phyloP scores from a whole-genome alignment of 2,329 filamentous ascomycete genomes.

The Clonostachys rosea region DNA sequence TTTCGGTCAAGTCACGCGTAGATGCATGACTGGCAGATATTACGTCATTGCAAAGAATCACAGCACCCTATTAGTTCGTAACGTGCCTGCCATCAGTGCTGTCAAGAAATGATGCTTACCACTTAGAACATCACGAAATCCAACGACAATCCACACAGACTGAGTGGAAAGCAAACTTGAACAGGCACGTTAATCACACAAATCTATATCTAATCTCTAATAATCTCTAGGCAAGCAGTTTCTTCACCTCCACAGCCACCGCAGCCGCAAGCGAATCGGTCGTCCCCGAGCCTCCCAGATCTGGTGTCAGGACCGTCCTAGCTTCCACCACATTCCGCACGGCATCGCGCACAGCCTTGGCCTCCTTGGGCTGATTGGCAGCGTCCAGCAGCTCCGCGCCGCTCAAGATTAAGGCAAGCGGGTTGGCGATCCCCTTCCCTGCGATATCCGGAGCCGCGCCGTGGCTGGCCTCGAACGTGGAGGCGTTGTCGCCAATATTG shows the following conservation, averaged over 20 bases:
- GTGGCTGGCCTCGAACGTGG: conserved; percentile 76
- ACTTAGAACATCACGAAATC: too few relatives aligned
- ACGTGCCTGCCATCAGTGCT: too few relatives aligned
- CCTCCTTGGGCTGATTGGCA: neutral
- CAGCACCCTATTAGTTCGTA: too few relatives aligned
- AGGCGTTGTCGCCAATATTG: conserved; percentile 47
- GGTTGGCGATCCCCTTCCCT: conserved; percentile 68
- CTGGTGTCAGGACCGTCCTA: neutral
- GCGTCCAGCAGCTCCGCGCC: conserved; percentile 63
- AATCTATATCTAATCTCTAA: too few relatives aligned
- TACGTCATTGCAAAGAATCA: too few relatives aligned
- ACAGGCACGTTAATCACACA: too few relatives aligned
- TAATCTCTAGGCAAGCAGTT: neutral
- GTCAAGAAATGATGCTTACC: too few relatives aligned
- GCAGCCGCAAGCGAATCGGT: neutral
- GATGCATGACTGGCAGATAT: too few relatives aligned
- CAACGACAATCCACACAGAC: too few relatives aligned
- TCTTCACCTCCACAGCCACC: neutral
- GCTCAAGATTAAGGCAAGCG: conserved; percentile 66
- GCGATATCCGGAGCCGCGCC: conserved; percentile 71
- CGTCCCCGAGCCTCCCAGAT: conserved; percentile 1
- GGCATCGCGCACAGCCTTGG: neutral
- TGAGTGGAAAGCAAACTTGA: too few relatives aligned
- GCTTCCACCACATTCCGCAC: neutral
- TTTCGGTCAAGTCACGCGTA: too few relatives aligned